Evolutionary conservation across 1,139 yeast genomes (phyloP), one percentile per base, ranked within the genome.

Genomic region (Debaryomycetaceae sp.): DNA sequence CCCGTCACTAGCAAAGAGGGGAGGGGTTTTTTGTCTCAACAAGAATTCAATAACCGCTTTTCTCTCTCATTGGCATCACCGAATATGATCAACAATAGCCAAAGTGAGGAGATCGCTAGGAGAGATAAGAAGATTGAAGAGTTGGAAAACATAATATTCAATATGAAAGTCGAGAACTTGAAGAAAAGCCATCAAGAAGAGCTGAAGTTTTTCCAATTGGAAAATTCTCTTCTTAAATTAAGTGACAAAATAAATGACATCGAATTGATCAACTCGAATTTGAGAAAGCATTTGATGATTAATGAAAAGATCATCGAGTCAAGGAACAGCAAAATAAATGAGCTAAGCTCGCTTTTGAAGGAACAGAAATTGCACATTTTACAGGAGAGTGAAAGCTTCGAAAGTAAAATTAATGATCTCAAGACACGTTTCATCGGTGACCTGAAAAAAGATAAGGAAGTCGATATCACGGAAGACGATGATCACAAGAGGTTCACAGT

Each of bases 261-360:
- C 36, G 76, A 70, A 44, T 54, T 67, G 39, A 65, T 69, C 45
- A 72, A 68, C 48, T 59, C 58, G 24, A 71, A 70, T 44, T 55
- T 72, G n/a, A 57, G 74, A 13, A 71, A 69, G 44, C 78, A 73
- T 54, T 66, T 82, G 9, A 69, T 75, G 24, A 71, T 82, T 13
- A 74, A 83, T 40, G 81, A 81, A 49, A 76, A 80, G 54, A 74
- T 85, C 43, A 75, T 84, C 33, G 83, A 77, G 24, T 71, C 81
- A 24, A 73, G 90, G 44, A 82, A 81, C 49, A 75, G 72, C 45
- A 75, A 87, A 41, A 84, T 86, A 40, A 69, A 70, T 44, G 72
- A 76, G 37, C 68, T 87, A 46, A 84, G 83, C 53, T 55, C 59
- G 14, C 62, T 79, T 24, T 65, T 86, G 43, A 66, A 68, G 39